These are phyloP conservation scores for Leishmania major DNA, from an alignment of 208 protist genomes.

Conservation along the genomic window DNA sequence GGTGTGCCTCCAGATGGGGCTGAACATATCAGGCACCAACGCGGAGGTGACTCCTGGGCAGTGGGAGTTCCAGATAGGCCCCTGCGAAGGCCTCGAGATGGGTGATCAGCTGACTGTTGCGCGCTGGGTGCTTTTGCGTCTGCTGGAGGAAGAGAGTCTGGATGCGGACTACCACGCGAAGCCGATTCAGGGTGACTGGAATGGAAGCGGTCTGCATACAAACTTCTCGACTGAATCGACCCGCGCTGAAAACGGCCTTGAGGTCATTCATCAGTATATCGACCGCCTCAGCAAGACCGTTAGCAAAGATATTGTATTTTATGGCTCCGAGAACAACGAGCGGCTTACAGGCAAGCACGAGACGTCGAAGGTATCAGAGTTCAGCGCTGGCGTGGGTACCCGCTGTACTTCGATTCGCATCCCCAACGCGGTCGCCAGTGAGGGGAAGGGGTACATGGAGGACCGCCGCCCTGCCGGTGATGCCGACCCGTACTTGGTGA, in stretches of 20 bases:
- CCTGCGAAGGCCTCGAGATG: conserved; percentile 87
- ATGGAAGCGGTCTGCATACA: conserved; percentile 97
- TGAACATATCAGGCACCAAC: conserved; percentile 94
- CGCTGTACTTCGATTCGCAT: conserved; percentile 96
- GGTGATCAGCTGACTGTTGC: conserved; percentile 95
- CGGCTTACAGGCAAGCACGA: conserved; percentile 89
- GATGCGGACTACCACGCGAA: conserved; percentile 92
- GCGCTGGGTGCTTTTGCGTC: conserved; percentile 91
- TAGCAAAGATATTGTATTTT: conserved; percentile 84
- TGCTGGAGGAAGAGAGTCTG: conserved; percentile 72
- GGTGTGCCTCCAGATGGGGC: conserved; percentile 80
- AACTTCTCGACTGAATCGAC: conserved; percentile 97
- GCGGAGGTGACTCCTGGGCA: conserved; percentile 97
- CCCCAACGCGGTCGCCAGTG: conserved; percentile 88
- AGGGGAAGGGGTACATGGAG: conserved; percentile 97
- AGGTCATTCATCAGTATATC: conserved; percentile 79
- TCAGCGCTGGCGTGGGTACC: conserved; percentile 84
- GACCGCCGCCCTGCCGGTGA: conserved; percentile 96
- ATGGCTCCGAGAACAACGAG: conserved; percentile 86
- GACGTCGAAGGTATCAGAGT: conserved; percentile 75
- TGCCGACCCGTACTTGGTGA: conserved; percentile 97
- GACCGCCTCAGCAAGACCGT: conserved; percentile 73
- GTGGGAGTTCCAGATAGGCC: conserved; percentile 98
- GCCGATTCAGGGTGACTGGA: conserved; percentile 97
- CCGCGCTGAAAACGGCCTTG: conserved; percentile 71